A percentile compares a stretch with the other conserved stretches of the same genome.
phyloP scores from a whole-genome alignment of 495 filamentous ascomycete genomes.

The Neurospora sp. region DNA sequence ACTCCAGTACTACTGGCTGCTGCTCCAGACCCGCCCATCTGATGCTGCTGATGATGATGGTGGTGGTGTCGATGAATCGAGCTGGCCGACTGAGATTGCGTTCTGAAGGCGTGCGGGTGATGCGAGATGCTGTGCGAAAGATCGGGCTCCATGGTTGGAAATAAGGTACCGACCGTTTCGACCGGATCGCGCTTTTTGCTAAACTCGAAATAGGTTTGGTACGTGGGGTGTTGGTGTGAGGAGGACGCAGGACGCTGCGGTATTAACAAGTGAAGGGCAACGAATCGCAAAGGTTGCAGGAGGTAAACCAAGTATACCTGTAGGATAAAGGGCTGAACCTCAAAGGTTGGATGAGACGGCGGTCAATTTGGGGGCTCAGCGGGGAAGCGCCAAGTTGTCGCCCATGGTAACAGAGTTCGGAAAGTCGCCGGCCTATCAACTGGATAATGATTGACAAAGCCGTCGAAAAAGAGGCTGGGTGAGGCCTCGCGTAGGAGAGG shows the following conservation, averaged over 20 bases:
- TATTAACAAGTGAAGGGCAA: not conserved
- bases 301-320: not conserved
- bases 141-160: slow-evolving; percentile 22
- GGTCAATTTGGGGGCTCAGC: not conserved
- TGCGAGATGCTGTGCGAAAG: slow-evolving; percentile 31
- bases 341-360: not conserved
- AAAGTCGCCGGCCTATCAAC: not conserved
- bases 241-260: not conserved
- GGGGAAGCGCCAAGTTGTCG: not conserved
- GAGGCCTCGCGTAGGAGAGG: not conserved
- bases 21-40: slow-evolving; percentile 21
- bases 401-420: not conserved
- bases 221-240: not conserved
- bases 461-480: not conserved
- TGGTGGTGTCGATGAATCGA: slow-evolving; percentile 14
- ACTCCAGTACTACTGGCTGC: slow-evolving; percentile 32
- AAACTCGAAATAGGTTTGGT: not conserved
- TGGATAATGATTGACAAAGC: not conserved
- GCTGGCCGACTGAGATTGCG: slow-evolving; percentile 27
- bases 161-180: not conserved
- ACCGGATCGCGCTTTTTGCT: not conserved
- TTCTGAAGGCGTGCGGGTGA: slow-evolving; percentile 38
- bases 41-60: slow-evolving; percentile 14
- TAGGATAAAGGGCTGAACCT: not conserved
- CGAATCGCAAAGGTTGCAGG: not conserved